Conservation (phyloP, 1,284 basidiomycete genomes). For the Trametes sp. region DNA sequence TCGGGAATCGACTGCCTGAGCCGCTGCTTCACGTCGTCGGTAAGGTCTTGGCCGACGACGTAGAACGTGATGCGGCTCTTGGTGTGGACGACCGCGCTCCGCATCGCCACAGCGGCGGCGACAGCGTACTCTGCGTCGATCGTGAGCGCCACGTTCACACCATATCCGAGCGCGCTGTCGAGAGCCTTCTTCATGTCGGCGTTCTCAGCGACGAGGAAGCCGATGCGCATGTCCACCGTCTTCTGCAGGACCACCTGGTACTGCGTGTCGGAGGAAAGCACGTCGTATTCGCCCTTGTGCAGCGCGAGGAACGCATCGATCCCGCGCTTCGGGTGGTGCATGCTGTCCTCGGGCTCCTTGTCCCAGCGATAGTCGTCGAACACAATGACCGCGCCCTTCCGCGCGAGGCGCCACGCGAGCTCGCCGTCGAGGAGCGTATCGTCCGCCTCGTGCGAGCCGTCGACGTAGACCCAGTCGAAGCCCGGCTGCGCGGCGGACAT, state of each 20-base stretch:
- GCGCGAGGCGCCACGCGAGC: constrained; percentile 62
- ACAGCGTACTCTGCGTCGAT: constrained; percentile 55
- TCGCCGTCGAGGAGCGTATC: constrained; percentile 68
- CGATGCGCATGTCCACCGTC: constrained; percentile 58
- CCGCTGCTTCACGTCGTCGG: constrained; percentile 44
- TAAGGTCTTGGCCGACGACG: constrained; percentile 55
- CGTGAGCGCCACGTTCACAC: constrained; percentile 56
- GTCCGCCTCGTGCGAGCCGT: constrained; percentile 65
- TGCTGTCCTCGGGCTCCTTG: constrained; percentile 54
- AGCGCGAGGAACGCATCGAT: constrained; percentile 62
- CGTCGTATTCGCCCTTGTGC: constrained; percentile 56
- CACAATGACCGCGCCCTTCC: constrained; percentile 57
- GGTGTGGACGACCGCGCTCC: constrained; percentile 49
- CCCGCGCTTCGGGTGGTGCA: constrained; percentile 62
- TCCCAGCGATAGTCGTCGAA: constrained; percentile 68
- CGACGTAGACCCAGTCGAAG: constrained; percentile 67
- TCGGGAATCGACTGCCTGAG: constrained; percentile 44
- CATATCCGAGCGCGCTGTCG: constrained; percentile 48
- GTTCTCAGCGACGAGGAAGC: constrained; percentile 50
- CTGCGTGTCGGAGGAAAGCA: constrained; percentile 46
- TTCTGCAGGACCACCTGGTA: constrained; percentile 64
- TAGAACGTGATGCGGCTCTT: constrained; percentile 55
- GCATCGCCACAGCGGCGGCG: constrained; percentile 56
- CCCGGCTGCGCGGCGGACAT: constrained; percentile 47
- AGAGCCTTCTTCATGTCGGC: constrained; percentile 8